Evolutionary conservation across 768 basidiomycete genomes (phyloP).

Genomic region (Botryobasidium botryosum): DNA sequence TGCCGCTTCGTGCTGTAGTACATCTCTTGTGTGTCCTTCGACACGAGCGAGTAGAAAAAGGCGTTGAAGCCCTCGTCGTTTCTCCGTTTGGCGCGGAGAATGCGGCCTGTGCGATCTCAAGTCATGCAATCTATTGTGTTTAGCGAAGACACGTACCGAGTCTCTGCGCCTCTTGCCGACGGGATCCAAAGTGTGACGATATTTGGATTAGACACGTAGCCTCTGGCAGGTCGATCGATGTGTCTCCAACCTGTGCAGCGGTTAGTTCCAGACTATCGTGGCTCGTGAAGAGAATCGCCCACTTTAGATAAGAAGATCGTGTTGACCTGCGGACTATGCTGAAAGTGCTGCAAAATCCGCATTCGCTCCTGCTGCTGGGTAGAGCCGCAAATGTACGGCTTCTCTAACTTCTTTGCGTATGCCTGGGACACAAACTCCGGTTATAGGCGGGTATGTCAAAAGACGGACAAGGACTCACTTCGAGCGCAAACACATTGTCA

Average conservation of each 20-base stretch:
- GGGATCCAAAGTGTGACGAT: constrained; percentile 95
- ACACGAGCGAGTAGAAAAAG: constrained; percentile 98
- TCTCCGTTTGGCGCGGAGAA: constrained; percentile 87
- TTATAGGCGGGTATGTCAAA: background rate
- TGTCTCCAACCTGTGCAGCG: constrained; percentile 70
- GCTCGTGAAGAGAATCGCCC: constrained; percentile 12
- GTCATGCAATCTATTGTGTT: background rate
- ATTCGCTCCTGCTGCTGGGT: constrained; percentile 92
- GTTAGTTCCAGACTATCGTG: constrained; percentile 1
- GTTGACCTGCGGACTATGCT: constrained; percentile 87
- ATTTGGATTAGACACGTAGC: constrained; percentile 99
- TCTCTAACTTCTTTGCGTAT: constrained; percentile 85
- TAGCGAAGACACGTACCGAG: constrained; percentile 38
- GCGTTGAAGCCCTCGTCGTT: constrained; percentile 99
- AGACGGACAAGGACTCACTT: constrained; percentile 34
- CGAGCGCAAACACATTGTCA: constrained; percentile 92
- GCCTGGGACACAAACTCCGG: constrained; percentile 29
- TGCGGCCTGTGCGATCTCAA: constrained; percentile 45
- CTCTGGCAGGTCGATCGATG: constrained; percentile 96
- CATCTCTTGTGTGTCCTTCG: constrained; percentile 99
- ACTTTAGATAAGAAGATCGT: constrained; percentile 98
- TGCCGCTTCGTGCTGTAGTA: constrained; percentile 98
- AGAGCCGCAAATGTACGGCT: constrained; percentile 91
- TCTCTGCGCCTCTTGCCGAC: constrained; percentile 93
- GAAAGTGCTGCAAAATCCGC: constrained; percentile 88